Conservation (phyloP, 176 grass and related monocot species). For the Aegilops bicornis region DNA sequence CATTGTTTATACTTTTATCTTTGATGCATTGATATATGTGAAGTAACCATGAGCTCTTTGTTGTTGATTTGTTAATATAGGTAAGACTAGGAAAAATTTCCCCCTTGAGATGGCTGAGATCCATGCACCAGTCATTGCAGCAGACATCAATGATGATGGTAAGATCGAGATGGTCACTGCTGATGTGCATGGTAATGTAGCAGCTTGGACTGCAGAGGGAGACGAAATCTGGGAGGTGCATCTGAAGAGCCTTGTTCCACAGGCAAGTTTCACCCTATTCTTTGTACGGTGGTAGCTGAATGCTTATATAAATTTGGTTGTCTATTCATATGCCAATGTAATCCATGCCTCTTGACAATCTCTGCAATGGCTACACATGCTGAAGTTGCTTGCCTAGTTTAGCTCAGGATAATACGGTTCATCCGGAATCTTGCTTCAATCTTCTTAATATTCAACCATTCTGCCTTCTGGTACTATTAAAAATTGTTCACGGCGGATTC, state of each 20-base stretch:
- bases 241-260: slow-evolving; percentile 91
- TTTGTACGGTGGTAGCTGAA: slow-evolving; percentile 15
- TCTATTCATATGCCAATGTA: slow-evolving; percentile 5
- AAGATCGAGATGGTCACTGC: slow-evolving; percentile 92
- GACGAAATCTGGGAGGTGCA: slow-evolving; percentile 97
- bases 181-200: slow-evolving; percentile 91
- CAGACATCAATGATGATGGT: slow-evolving; percentile 96
- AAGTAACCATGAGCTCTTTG: not conserved
- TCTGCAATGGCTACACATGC: slow-evolving; percentile 3
- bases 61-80: slow-evolving; percentile 45
- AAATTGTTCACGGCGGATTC: not conserved
- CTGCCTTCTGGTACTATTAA: slow-evolving; percentile 3
- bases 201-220: slow-evolving; percentile 90
- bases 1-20: not conserved
- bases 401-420: not conserved
- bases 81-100: slow-evolving; percentile 83
- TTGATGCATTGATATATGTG: slow-evolving; percentile 3
- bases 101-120: slow-evolving; percentile 96
- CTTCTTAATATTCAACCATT: slow-evolving; percentile 4
- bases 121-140: slow-evolving; percentile 79
- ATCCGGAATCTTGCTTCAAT: slow-evolving; percentile 12
- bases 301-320: slow-evolving; percentile 1
- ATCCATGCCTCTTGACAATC: slow-evolving; percentile 7
- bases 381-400: slow-evolving; percentile 28
- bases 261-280: slow-evolving; percentile 46